phyloP scores from a whole-genome alignment of 2,329 filamentous ascomycete genomes.

The Blumeria graminis region DNA sequence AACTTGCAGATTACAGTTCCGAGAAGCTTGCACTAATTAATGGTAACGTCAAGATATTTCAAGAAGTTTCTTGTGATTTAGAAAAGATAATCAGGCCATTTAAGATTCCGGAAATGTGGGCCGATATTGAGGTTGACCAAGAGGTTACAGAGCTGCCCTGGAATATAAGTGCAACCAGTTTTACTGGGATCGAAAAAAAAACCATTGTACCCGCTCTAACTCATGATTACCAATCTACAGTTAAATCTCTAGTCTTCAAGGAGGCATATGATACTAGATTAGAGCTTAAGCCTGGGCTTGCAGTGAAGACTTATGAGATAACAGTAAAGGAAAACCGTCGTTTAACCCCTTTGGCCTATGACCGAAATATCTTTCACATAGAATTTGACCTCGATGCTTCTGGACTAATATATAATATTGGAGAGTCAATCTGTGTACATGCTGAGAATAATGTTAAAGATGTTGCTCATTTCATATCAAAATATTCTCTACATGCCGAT shows the following conservation, averaged over 20 bases:
- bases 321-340: conserved; percentile 89
- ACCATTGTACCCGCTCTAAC: conserved; percentile 47
- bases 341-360: conserved; percentile 67
- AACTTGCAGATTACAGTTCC: conserved; percentile 34
- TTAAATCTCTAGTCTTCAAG: conserved; percentile 79
- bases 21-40: conserved; percentile 41
- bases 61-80: conserved; percentile 40
- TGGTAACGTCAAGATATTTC: conserved; percentile 17
- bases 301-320: conserved; percentile 67
- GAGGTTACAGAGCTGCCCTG: conserved; percentile 28
- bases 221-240: conserved; percentile 58
- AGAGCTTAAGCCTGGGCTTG: conserved; percentile 60
- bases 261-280: conserved; percentile 63
- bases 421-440: conserved; percentile 89
- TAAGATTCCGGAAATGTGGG: conserved; percentile 61
- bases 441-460: conserved; percentile 70
- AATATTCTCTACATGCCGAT: conserved; percentile 62
- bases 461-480: conserved; percentile 66
- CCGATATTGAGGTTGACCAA: conserved; percentile 37
- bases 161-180: conserved; percentile 56
- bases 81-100: conserved; percentile 46
- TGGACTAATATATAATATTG: conserved; percentile 86
- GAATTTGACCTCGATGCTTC: conserved; percentile 89
- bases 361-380: conserved; percentile 99
- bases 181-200: conserved; percentile 52